A percentile compares a stretch with the other conserved stretches of the same genome.
Evolutionary conservation across 2,329 filamentous ascomycete genomes (phyloP).

Genomic region (Sclerotinia borealis): DNA sequence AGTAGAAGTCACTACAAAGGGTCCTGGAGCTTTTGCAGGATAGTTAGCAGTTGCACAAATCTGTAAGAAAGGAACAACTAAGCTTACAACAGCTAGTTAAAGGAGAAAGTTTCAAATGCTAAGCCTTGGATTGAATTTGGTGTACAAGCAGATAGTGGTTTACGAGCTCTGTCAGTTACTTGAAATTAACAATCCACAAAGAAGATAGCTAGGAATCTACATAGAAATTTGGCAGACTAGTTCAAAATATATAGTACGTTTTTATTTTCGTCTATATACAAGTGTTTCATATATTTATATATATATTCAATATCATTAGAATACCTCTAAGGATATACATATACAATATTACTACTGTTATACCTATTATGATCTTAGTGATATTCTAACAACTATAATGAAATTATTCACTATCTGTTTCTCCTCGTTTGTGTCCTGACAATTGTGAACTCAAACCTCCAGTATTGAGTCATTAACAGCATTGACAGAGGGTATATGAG

Average conservation of each 20-base stretch:
- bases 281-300: too few relatives aligned
- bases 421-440: background rate
- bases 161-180: background rate
- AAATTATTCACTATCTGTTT: background rate
- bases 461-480: background rate
- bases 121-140: background rate
- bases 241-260: background rate
- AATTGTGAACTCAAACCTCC: background rate
- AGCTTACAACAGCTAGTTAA: too few relatives aligned
- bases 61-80: too few relatives aligned
- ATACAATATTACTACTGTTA: too few relatives aligned
- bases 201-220: background rate
- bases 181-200: background rate
- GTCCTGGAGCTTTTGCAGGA: too few relatives aligned
- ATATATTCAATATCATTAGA: too few relatives aligned
- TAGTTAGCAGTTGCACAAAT: too few relatives aligned
- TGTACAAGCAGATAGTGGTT: background rate
- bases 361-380: too few relatives aligned
- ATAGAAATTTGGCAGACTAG: background rate
- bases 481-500: background rate
- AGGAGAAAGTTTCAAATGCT: background rate
- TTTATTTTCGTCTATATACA: too few relatives aligned
- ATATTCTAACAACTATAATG: too few relatives aligned
- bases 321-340: too few relatives aligned
- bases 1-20: too few relatives aligned